phyloP scores from a whole-genome alignment of 352 stramenopile species.

The Pythium vanterpoolii region DNA sequence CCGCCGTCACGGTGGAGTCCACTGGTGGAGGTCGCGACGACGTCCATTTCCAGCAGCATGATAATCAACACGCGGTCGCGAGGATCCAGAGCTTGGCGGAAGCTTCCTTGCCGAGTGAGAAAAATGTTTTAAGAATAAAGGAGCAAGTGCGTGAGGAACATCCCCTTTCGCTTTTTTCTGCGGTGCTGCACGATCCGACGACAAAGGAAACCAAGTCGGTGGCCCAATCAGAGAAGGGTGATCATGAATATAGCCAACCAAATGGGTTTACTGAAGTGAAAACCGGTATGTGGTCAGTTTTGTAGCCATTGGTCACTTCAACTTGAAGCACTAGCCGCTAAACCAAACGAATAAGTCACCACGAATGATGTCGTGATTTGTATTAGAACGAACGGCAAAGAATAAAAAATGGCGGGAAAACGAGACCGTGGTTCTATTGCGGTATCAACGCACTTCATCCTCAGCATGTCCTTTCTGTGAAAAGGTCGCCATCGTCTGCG shows the following conservation, averaged over 20 bases:
- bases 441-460: not conserved
- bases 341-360: not conserved
- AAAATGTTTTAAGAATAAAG: not conserved
- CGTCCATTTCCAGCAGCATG: not conserved
- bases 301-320: constrained; percentile 2
- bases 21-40: not conserved
- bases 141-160: not conserved
- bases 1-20: not conserved
- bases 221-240: not conserved
- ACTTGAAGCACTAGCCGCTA: not conserved
- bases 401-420: not conserved
- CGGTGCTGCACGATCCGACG: not conserved
- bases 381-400: not conserved
- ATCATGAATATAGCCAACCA: not conserved
- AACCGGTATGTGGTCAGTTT: not conserved
- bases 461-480: not conserved
- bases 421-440: not conserved
- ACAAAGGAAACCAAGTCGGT: constrained; percentile 6
- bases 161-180: not conserved
- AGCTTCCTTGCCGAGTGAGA: not conserved
- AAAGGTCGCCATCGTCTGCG: not conserved
- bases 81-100: constrained; percentile 1
- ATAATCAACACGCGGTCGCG: not conserved
- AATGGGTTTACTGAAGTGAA: not conserved
- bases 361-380: not conserved